Percentiles rank a stretch among this genome's conserved stretches.
Conservation (phyloP, 805 yeast species). For the Citeromyces matritensis region DNA sequence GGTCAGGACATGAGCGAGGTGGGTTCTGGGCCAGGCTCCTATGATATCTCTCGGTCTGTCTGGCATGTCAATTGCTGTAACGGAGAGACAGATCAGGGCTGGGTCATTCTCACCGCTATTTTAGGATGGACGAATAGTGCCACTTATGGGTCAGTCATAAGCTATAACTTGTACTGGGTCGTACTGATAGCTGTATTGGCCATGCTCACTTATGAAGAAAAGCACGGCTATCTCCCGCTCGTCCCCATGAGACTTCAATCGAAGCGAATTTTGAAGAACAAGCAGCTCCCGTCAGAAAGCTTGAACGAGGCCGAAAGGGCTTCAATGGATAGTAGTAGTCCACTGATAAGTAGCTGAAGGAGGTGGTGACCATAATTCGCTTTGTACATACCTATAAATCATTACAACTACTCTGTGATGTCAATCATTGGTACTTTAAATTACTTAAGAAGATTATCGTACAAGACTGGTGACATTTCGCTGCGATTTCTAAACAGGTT, state of each 20-base stretch:
- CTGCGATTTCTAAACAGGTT: too few relatives aligned
- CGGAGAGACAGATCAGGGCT: constrained; percentile 29
- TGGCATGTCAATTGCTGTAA: constrained; percentile 38
- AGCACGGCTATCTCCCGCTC: constrained; percentile 36
- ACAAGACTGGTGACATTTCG: too few relatives aligned
- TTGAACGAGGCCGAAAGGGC: too few relatives aligned
- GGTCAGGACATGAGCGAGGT: constrained; percentile 31
- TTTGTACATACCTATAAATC: too few relatives aligned
- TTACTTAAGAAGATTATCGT: too few relatives aligned
- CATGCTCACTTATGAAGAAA: constrained; percentile 29
- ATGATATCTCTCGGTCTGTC: constrained; percentile 24
- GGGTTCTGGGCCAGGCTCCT: constrained; percentile 33
- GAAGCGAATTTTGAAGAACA: constrained; percentile 26
- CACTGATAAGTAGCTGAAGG: too few relatives aligned
- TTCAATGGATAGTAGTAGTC: too few relatives aligned
- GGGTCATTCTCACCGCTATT: constrained; percentile 30
- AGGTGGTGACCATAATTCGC: too few relatives aligned
- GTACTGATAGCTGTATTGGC: constrained; percentile 14
- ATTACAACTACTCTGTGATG: too few relatives aligned
- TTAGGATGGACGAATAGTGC: constrained; percentile 34
- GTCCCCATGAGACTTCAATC: constrained; percentile 43
- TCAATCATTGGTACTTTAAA: too few relatives aligned
- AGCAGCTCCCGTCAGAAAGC: constrained; percentile 2
- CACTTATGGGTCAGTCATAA: constrained; percentile 25
- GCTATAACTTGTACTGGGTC: constrained; percentile 23